These are phyloP conservation scores for Aureobasidium sp. DNA, from an alignment of 2,329 filamentous ascomycete genomes.

Conservation along the genomic window DNA sequence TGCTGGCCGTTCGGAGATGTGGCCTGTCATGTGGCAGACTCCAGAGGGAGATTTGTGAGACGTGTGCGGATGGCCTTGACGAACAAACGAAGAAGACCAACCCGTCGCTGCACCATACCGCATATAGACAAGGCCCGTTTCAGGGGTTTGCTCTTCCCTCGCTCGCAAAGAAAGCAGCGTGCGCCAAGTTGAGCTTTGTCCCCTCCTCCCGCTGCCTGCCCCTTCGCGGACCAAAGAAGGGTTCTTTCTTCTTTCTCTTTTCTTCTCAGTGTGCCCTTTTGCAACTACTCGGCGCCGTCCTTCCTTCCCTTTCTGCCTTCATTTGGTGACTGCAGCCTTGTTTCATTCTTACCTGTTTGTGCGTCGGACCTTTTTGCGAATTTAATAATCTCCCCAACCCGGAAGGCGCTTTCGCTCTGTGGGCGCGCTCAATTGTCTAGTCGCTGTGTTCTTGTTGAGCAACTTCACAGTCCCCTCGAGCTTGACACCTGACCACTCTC, in stretches of 20 bases:
- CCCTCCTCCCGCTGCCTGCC: background rate
- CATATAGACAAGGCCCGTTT: no score
- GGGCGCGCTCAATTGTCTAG: background rate
- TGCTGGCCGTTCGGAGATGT: background rate
- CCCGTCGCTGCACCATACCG: no score
- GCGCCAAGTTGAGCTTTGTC: constrained; percentile 6
- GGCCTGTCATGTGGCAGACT: constrained; percentile 1
- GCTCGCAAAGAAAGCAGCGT: background rate
- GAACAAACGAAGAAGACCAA: constrained; percentile 2
- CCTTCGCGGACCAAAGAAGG: background rate
- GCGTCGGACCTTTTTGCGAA: background rate
- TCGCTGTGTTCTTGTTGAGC: constrained; percentile 10
- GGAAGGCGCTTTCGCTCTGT: background rate
- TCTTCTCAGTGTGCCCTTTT: constrained; percentile 6
- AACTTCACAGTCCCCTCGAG: constrained; percentile 7
- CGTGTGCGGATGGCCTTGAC: background rate
- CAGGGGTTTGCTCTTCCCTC: background rate
- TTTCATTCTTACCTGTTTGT: constrained; percentile 13
- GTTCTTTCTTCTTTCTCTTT: constrained; percentile 9
- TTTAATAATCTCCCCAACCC: constrained; percentile 7
- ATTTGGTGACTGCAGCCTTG: constrained; percentile 11
- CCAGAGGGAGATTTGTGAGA: background rate
- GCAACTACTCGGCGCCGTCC: background rate
- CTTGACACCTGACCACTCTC: constrained; percentile 6
- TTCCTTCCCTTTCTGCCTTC: constrained; percentile 11